Percentiles rank a stretch among this genome's conserved stretches.
Evolutionary conservation across 2,329 filamentous ascomycete genomes (phyloP).

Genomic region (Neonectria punicea): DNA sequence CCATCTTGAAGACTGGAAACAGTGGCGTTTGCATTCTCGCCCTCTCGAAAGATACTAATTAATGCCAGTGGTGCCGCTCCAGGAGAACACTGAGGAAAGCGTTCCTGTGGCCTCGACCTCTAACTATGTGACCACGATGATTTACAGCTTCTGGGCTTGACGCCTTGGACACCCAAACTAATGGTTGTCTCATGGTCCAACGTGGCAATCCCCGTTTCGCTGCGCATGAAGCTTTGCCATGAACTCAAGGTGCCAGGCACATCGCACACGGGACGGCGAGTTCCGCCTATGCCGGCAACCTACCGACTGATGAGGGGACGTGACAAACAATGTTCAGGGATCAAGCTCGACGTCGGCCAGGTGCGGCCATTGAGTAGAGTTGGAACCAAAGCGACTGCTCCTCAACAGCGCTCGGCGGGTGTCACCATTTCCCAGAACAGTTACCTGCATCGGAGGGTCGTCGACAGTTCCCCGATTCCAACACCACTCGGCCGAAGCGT

Average conservation of each 20-base stretch:
- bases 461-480: conserved; percentile 8
- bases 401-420: not conserved
- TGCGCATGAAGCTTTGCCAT: conserved; percentile 24
- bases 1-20: conserved; percentile 27
- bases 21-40: conserved; percentile 40
- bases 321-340: conserved; percentile 7
- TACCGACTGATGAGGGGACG: not conserved
- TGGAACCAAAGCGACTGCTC: not conserved
- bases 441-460: conserved; percentile 4
- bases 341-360: conserved; percentile 8
- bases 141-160: conserved; percentile 23
- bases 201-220: conserved; percentile 28
- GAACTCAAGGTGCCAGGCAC: conserved; percentile 10
- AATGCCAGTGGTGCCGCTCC: conserved; percentile 20
- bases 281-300: conserved; percentile 17
- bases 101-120: conserved; percentile 19
- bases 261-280: conserved; percentile 23
- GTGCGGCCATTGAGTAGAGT: not conserved
- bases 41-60: conserved; percentile 13
- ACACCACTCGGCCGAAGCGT: conserved; percentile 20
- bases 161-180: conserved; percentile 7
- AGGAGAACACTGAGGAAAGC: conserved; percentile 22
- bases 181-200: conserved; percentile 14
- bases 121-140: conserved; percentile 22
- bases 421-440: conserved; percentile 1